These are phyloP conservation scores for Porogramme epimiltina DNA, from an alignment of 1,284 basidiomycete genomes.

Conservation along the genomic window DNA sequence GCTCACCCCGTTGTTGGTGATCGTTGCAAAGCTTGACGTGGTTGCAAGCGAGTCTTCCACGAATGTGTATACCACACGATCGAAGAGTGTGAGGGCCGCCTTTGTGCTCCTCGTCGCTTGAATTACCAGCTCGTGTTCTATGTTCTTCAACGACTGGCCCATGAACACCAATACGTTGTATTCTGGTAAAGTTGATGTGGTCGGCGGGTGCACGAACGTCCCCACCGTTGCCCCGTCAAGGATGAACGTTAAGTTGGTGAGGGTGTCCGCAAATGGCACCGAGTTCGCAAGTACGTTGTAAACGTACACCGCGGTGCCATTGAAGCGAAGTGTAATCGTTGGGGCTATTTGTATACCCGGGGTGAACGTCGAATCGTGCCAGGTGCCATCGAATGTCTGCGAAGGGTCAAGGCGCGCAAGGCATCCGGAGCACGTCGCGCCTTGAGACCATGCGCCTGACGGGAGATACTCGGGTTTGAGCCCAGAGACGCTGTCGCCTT, in stretches of 20 bases:
- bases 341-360: background rate
- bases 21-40: background rate
- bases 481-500: conserved; percentile 38
- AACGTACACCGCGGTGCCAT: conserved; percentile 33
- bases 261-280: conserved; percentile 17
- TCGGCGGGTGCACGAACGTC: conserved; percentile 25
- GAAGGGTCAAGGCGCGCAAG: conserved; percentile 17
- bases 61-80: conserved; percentile 28
- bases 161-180: conserved; percentile 35
- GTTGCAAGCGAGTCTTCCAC: background rate
- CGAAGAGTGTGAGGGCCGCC: conserved; percentile 23
- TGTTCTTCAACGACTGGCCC: conserved; percentile 20
- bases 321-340: conserved; percentile 9
- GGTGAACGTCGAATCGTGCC: conserved; percentile 22
- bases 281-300: conserved; percentile 33
- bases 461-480: conserved; percentile 30
- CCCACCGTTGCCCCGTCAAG: conserved; percentile 35
- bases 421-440: conserved; percentile 25
- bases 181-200: conserved; percentile 25
- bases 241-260: conserved; percentile 38
- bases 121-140: conserved; percentile 22
- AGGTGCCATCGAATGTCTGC: conserved; percentile 20
- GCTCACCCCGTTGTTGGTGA: background rate
- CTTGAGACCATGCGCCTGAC: conserved; percentile 30
- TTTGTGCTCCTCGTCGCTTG: conserved; percentile 1